Conservation (phyloP, 2,329 filamentous ascomycete species). For the Trichoderma breve region DNA sequence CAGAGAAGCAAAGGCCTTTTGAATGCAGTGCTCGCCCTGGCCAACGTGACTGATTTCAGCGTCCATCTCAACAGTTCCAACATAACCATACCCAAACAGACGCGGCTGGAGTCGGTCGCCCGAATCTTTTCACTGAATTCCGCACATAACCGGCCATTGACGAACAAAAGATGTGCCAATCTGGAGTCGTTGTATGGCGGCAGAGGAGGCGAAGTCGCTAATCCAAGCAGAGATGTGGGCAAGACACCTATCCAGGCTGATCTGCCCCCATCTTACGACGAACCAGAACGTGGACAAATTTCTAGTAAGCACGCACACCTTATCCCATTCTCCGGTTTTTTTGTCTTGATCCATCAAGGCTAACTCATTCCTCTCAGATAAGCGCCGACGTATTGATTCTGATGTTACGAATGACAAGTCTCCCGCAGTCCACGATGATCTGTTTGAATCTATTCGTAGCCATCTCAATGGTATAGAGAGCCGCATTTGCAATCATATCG, state of each 20-base stretch:
- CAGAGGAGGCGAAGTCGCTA: not conserved
- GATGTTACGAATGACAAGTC: not conserved
- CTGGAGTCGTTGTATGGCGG: not conserved
- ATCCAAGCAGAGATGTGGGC: not conserved
- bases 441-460: not conserved
- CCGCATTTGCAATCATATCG: not conserved
- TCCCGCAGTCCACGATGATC: not conserved
- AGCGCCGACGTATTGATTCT: not conserved
- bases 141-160: not conserved
- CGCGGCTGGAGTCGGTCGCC: not conserved
- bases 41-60: not conserved
- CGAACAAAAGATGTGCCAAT: not conserved
- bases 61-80: not conserved
- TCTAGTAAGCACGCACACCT: not conserved
- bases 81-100: not conserved
- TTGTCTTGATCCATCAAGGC: too few species aligned
- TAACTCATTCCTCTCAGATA: not conserved
- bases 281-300: not conserved
- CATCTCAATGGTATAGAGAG: not conserved
- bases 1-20: not conserved
- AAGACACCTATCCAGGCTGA: not conserved
- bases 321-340: not conserved
- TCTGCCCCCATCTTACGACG: not conserved
- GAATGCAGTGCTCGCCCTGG: not conserved
- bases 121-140: not conserved